Base-by-base conservation (phyloP, 2,329 filamentous ascomycete species). In the Ophiostoma australiae region DNA sequence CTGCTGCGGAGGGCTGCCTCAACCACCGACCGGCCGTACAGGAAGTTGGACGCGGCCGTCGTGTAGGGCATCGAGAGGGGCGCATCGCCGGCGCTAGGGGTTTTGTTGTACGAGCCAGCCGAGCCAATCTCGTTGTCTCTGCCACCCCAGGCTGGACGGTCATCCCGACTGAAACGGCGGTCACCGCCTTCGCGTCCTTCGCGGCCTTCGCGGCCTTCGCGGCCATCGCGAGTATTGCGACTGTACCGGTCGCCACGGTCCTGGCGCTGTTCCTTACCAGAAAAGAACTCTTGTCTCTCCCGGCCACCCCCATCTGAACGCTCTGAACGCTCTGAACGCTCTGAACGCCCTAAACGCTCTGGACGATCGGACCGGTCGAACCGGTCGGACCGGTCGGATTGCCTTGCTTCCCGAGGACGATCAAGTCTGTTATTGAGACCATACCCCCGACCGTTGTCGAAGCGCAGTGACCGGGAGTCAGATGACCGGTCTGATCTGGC, bases 41-140 rank as follows among this genome's bases (percentile, higher is more conserved):
- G 83, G 76, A 97, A 98, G 73, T 97, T 91, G 0, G 94, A 97
- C 5, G 92, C 92, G 0, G 94, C 91, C 0, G 93, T 96, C 0
- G 92, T 93, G 77, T 94, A 88, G 67, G 80, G 80, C 71, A 77
- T 74, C 68, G 76, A 78, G 37, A 77, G 72, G 70, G 73, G 75
- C 11, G 70, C 65, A 13, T 68, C 33, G 44, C 65, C 17, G 39
- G 8, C 23, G 52, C 72, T 5, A 31, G 27, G 27, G 63, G 35
- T 11, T 37, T 70, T 20, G 4, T 66, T 35, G 63, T 23, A 23
- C 20, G 63, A 39, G 13, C 7, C 20, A 23, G 10, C 15, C 33
- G 63, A 39, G 4, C 7, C 33, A 13, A 17, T n/a, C 23, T 39
- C n/a, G 33, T 35, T 41, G 52, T 33, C 23, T n/a, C 61, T 67